Base-by-base conservation (phyloP, 2,329 filamentous ascomycete genomes). In the Alternaria conjuncta region DNA sequence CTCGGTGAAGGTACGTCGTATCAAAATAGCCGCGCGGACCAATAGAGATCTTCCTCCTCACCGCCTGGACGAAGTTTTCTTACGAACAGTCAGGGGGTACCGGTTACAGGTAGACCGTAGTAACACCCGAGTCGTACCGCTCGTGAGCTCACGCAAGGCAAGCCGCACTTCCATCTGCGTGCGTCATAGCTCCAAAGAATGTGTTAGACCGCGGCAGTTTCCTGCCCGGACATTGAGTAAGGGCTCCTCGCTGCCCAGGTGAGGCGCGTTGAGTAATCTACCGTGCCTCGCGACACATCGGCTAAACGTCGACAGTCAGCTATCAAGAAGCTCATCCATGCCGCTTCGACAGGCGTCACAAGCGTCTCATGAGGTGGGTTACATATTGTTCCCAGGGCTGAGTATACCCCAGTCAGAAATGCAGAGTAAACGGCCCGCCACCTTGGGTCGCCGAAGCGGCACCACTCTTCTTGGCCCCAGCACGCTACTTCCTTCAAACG, bases 51-150 rank as follows among this genome's bases (percentile, higher is more conserved):
- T 21, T 59, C 63, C 36, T 65, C 55, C 67, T 71, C 76, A 78
- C 76, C 75, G 76, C 76, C 70, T 71, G 67, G 60, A 67, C 51
- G 60, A 67, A 60, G 25, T 44, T 63, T 62, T 51, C 56, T 55
- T 62, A 62, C 56, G 56, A 63, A 61, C 63, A 63, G 67, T 64
- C 67, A 71, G 64, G 70, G 69, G 60, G 61, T 46, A 60, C 44
- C 61, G 54, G 60, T 67, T 61, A 58, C 67, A 70, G 68, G 64
- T 63, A 71, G 67, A 65, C 67, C 67, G 68, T 58, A 71, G 64
- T 56, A 64, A 70, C 63, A 66, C 65, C 69, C 67, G 67, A 73
- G 63, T 74, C 70, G 70, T 68, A 70, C 65, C 63, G 65, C 65
- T 62, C 57, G 45, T 59, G 41, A 26, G 55, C 62, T 65, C 68